phyloP scores from a whole-genome alignment of 2,329 filamentous ascomycete species.

The Ascochyta fabae region DNA sequence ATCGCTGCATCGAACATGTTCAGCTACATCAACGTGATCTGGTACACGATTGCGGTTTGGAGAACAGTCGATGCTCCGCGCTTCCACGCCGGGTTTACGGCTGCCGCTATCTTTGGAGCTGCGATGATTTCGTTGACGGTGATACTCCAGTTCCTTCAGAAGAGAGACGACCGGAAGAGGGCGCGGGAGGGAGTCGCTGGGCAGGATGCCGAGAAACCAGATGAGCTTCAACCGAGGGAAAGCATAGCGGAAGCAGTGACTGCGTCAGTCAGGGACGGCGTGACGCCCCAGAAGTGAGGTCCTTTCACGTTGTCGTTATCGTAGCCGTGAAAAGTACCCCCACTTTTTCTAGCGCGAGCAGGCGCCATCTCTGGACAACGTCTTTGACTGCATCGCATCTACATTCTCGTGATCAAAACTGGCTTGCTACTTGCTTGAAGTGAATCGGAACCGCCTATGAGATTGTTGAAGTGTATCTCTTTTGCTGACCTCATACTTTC shows the following conservation, averaged over 20 bases:
- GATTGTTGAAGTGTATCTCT: too few relatives aligned
- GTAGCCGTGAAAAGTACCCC: too few relatives aligned
- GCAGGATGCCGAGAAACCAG: constrained; percentile 18
- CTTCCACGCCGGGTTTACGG: constrained; percentile 32
- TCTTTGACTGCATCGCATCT: too few relatives aligned
- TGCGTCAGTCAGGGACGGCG: constrained; percentile 1
- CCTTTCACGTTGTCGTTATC: too few relatives aligned
- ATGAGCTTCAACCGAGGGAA: background rate
- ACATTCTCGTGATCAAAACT: too few relatives aligned
- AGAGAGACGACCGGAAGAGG: constrained; percentile 23
- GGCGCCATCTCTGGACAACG: too few relatives aligned
- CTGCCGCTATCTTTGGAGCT: constrained; percentile 25
- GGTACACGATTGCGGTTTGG: constrained; percentile 31
- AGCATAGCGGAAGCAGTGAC: constrained; percentile 12
- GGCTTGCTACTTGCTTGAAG: too few relatives aligned
- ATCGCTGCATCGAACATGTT: constrained; percentile 37
- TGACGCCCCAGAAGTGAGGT: constrained; percentile 1
- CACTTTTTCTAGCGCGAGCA: too few relatives aligned
- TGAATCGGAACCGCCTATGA: too few relatives aligned
- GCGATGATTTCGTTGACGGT: constrained; percentile 29
- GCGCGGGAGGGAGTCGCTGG: constrained; percentile 2
- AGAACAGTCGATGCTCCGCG: constrained; percentile 29
- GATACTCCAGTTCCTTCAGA: constrained; percentile 22
- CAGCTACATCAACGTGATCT: constrained; percentile 29
- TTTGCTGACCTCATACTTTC: too few relatives aligned